Evolutionary conservation across 2,329 filamentous ascomycete species (phyloP).

Genomic region (Diaporthe sp.): DNA sequence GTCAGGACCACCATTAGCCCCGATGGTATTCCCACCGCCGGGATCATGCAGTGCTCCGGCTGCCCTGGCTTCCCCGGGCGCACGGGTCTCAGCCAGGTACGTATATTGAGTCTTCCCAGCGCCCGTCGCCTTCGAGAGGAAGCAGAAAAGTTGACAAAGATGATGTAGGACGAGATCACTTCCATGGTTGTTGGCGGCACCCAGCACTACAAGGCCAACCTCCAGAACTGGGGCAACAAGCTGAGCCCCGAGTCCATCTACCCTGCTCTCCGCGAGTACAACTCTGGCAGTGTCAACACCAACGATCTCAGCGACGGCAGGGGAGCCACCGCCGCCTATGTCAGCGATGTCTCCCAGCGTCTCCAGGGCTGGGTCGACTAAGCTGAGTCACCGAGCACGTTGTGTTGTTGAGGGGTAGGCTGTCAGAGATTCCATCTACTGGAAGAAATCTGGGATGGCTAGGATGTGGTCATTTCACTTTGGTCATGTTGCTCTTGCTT

Average conservation of each 20-base stretch:
- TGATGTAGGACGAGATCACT: background rate
- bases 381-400: background rate
- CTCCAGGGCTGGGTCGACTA: constrained; percentile 33
- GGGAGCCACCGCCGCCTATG: constrained; percentile 18
- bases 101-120: accelerated
- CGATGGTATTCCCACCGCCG: constrained; percentile 51
- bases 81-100: constrained; percentile 49
- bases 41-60: constrained; percentile 55
- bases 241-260: constrained; percentile 52
- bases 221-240: constrained; percentile 47
- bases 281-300: constrained; percentile 54
- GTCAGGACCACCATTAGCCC: constrained; percentile 51
- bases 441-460: background rate
- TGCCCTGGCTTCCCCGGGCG: constrained; percentile 52
- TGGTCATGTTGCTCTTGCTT: background rate
- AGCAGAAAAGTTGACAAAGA: background rate
- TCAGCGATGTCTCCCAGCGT: constrained; percentile 31
- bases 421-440: background rate
- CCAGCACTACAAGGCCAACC: constrained; percentile 48
- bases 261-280: constrained; percentile 55
- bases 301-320: constrained; percentile 51
- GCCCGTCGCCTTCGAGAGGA: background rate
- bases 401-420: too few species aligned
- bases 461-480: background rate
- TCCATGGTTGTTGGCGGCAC: constrained; percentile 43